Percentiles rank a stretch among this genome's conserved stretches.
phyloP scores from a whole-genome alignment of 371 early-diverging fungal genomes.

The Thermomucor indicae-seudaticae region DNA sequence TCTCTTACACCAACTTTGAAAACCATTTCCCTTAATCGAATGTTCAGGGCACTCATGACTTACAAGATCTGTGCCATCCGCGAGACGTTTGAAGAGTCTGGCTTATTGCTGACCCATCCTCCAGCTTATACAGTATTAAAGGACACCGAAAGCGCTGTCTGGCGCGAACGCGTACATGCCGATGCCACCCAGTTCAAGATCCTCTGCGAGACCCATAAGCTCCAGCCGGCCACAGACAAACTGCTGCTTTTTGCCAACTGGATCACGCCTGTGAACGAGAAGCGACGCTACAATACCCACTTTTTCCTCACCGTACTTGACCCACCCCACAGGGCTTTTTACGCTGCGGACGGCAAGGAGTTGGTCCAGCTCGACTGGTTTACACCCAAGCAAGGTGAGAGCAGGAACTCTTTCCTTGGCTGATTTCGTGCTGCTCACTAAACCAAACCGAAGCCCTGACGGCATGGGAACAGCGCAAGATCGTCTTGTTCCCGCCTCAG shows the following conservation, averaged over 20 bases:
- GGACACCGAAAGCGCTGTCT: conserved; percentile 24
- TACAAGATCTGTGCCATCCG: conserved; percentile 70
- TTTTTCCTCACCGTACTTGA: conserved; percentile 66
- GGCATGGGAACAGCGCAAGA: conserved; percentile 14
- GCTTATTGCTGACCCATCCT: conserved; percentile 55
- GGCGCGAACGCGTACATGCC: conserved; percentile 52
- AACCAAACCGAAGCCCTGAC: conserved; percentile 15
- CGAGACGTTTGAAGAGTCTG: conserved; percentile 84
- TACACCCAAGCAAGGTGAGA: conserved; percentile 59
- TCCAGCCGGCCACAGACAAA: conserved; percentile 41
- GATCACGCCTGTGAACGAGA: conserved; percentile 70
- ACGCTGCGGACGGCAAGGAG: conserved; percentile 62
- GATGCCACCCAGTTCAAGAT: conserved; percentile 50
- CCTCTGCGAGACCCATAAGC: conserved; percentile 41
- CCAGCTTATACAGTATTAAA: conserved; percentile 23
- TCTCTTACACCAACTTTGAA: too few relatives aligned
- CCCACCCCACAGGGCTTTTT: conserved; percentile 7
- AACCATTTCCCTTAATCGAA: too few relatives aligned
- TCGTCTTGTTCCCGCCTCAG: conserved; percentile 62
- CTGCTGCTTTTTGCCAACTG: conserved; percentile 68
- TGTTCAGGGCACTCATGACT: conserved; percentile 17
- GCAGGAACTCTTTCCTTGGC: too few relatives aligned
- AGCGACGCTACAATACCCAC: conserved; percentile 69
- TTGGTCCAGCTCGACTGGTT: conserved; percentile 64
- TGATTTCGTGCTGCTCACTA: not conserved